phyloP scores from a whole-genome alignment of 345 rosid genomes.

The Pistacia integerrima region DNA sequence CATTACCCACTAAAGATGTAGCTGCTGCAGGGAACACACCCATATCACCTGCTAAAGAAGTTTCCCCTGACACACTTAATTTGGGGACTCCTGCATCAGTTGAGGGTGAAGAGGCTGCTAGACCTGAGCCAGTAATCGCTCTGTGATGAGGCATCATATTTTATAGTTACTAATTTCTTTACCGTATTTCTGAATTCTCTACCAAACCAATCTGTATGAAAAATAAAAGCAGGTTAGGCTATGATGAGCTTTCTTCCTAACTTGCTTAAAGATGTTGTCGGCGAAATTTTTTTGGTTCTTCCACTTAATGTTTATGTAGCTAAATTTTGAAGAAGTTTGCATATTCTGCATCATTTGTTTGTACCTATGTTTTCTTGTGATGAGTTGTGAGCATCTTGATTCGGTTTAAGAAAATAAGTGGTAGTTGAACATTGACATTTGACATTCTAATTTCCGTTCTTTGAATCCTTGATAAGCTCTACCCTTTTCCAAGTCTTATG shows the following conservation, averaged over 20 bases:
- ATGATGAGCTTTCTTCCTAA: slow-evolving; percentile 17
- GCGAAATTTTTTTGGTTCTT: neutral
- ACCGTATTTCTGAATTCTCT: neutral
- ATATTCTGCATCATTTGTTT: neutral
- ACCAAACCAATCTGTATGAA: slow-evolving; percentile 11
- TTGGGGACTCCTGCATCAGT: slow-evolving; percentile 33
- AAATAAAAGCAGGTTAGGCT: slow-evolving; percentile 33
- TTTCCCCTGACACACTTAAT: slow-evolving; percentile 35
- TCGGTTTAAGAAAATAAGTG: neutral
- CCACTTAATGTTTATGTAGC: neutral
- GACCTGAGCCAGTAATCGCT: slow-evolving; percentile 28
- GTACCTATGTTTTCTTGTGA: neutral
- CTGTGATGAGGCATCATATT: slow-evolving; percentile 19
- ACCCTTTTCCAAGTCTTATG: neutral
- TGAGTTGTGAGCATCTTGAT: neutral
- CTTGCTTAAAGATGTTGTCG: slow-evolving; percentile 20
- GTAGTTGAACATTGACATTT: neutral
- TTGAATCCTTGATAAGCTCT: neutral
- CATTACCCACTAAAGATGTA: slow-evolving; percentile 41
- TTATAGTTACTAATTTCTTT: slow-evolving; percentile 17
- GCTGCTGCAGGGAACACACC: slow-evolving; percentile 27
- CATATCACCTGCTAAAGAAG: slow-evolving; percentile 41
- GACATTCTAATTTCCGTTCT: neutral
- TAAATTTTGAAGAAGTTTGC: neutral
- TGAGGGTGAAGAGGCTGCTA: slow-evolving; percentile 38